Base-by-base conservation (phyloP, 352 stramenopile species). In the Pythium apleroticum region DNA sequence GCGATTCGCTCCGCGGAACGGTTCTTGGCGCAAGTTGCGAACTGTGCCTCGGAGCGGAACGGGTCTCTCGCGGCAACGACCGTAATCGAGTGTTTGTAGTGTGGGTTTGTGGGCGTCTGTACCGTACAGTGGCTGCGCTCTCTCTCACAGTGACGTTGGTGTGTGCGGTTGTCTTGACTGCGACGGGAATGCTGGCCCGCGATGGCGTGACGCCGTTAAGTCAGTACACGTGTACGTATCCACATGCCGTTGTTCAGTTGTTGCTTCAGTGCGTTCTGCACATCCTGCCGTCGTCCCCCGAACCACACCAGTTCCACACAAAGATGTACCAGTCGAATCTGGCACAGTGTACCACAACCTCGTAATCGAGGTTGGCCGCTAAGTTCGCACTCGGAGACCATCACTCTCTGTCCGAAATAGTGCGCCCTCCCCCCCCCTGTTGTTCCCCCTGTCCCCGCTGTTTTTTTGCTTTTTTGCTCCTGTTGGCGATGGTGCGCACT, bases 311-410 rank as follows among this genome's bases (percentile, higher is more conserved):
- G 15, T 1, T 33, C 4, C 4, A 58, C 53, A 63, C 31, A 41
- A 14, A 41, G 3, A 15, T 49, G 25, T 60, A 35, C 39, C 43
- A 24, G n/a, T 50, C 1, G 12, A 17, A 27, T 8, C 1, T 27
- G 43, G 43, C 24, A 60, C 46, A 35, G 9, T 56, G 41, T 56
- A 57, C 20, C 28, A 30, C 27, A 50, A 62, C 41, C 33, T 53
- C 27, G 41, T 5, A 48, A 15, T 6, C 33, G 41, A 59, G 62
- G 53, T 68, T 24, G 4, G 3, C 45, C 54, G n/a, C n/a, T 63
- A 69, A 69, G 62, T 69, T 69, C 62, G 62, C 63, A 60, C 6
- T 24, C 1, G 19, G 17, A n/a, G 57, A 70, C 56, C 63, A 62
- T 62, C 63, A 70, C 63, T 70, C 63, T 57, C 20, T 58, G 50